Evolutionary conservation across 495 filamentous ascomycete genomes (phyloP).

Genomic region (Xylaria venustula): DNA sequence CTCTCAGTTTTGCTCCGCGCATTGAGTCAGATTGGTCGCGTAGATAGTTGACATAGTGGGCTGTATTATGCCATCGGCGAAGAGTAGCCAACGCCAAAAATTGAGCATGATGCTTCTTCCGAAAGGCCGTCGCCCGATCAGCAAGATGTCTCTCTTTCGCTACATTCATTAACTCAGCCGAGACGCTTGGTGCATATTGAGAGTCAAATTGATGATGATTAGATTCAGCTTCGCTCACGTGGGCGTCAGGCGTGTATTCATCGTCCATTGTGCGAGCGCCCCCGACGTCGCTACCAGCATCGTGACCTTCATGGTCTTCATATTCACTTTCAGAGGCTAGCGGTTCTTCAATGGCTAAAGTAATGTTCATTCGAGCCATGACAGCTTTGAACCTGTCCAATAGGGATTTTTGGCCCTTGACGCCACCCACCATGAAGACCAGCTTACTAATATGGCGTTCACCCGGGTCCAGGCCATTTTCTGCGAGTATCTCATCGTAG

Average conservation of each 20-base stretch:
- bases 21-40: constrained; percentile 25
- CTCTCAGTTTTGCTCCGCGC: constrained; percentile 24
- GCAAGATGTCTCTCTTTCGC: constrained; percentile 14
- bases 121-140: constrained; percentile 24
- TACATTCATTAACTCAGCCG: background rate
- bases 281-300: constrained; percentile 3
- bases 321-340: constrained; percentile 14
- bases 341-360: constrained; percentile 55
- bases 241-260: constrained; percentile 2
- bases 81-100: constrained; percentile 23
- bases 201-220: background rate
- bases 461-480: constrained; percentile 65
- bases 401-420: constrained; percentile 40
- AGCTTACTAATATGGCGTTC: constrained; percentile 74
- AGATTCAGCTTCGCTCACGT: constrained; percentile 3
- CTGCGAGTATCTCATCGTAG: constrained; percentile 69
- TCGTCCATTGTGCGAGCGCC: background rate
- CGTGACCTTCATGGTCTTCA: constrained; percentile 11
- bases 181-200: background rate
- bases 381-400: constrained; percentile 66
- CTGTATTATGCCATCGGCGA: constrained; percentile 26
- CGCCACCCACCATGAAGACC: constrained; percentile 74
- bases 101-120: constrained; percentile 21
- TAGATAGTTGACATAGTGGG: constrained; percentile 21
- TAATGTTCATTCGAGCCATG: constrained; percentile 65